Percentiles rank a stretch among this genome's conserved stretches.
Conservation (phyloP, 257 asterid species). For the Solanum pimpinellifolium region DNA sequence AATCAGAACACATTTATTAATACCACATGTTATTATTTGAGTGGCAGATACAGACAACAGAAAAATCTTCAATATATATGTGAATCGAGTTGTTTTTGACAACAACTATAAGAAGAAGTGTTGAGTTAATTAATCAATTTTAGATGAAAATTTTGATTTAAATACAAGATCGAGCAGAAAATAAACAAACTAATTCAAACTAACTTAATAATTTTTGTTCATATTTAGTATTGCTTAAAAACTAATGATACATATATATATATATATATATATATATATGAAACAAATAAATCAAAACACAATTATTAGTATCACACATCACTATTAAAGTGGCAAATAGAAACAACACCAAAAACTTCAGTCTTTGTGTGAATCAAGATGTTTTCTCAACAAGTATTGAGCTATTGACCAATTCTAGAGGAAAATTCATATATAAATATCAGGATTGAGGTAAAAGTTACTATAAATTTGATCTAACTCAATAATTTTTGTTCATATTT, state of each 20-base stretch:
- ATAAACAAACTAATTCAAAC: no score
- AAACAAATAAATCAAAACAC: neutral
- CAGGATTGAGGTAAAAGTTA: no score
- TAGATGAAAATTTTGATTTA: neutral
- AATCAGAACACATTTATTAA: no score
- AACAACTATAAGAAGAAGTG: neutral
- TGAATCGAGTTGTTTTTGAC: neutral
- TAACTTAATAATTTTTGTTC: neutral
- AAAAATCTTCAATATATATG: neutral
- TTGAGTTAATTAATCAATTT: neutral
- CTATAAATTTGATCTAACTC: no score
- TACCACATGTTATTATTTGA: neutral
- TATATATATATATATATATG: no score
- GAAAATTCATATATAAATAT: neutral
- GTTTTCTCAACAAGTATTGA: neutral
- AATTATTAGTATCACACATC: neutral
- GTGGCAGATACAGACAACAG: neutral
- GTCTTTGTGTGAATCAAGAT: neutral
- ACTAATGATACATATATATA: neutral
- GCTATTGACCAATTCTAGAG: neutral
- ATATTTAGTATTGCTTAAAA: no score
- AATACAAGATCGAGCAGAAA: neutral
- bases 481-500: no score
- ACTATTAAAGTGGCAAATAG: neutral
- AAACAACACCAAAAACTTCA: neutral